A percentile compares a stretch with the other conserved stretches of the same genome.
Evolutionary conservation across 1,284 basidiomycete species (phyloP).

Genomic region (Naganishia sp.): DNA sequence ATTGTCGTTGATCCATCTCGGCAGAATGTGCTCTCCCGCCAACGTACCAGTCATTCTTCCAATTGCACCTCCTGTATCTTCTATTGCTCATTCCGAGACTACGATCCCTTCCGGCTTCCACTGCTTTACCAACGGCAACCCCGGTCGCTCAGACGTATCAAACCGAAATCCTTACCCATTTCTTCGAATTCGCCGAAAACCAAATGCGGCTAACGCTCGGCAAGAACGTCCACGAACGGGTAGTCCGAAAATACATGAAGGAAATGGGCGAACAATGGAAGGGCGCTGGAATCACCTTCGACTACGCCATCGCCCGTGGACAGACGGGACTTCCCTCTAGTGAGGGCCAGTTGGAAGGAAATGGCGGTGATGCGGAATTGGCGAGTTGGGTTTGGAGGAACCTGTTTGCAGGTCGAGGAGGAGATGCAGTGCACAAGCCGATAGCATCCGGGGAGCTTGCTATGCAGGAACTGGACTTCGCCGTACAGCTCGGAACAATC

Average conservation of each 20-base stretch:
- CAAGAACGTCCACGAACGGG: constrained; percentile 68
- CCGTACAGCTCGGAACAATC: constrained; percentile 72
- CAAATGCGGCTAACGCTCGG: constrained; percentile 80
- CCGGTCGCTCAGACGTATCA: constrained; percentile 47
- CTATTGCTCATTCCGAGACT: constrained; percentile 87
- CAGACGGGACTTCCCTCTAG: constrained; percentile 35
- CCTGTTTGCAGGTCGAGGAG: constrained; percentile 59
- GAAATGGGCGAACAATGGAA: constrained; percentile 87
- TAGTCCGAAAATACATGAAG: constrained; percentile 88
- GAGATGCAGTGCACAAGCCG: constrained; percentile 24
- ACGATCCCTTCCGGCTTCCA: constrained; percentile 69
- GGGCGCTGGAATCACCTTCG: constrained; percentile 77
- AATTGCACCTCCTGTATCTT: constrained; percentile 88
- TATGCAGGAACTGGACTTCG: constrained; percentile 67
- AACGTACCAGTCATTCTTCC: constrained; percentile 98
- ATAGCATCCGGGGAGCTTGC: constrained; percentile 37
- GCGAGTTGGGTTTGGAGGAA: constrained; percentile 91
- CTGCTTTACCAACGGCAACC: constrained; percentile 37
- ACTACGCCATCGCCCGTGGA: constrained; percentile 67
- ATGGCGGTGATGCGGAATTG: constrained; percentile 70
- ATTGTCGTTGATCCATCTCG: neutral
- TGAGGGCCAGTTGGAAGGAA: constrained; percentile 34
- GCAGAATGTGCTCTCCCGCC: constrained; percentile 82
- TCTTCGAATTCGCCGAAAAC: constrained; percentile 92
- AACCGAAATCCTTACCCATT: constrained; percentile 81